Conservation (phyloP, 352 stramenopile species). For the Pythium periplocum region DNA sequence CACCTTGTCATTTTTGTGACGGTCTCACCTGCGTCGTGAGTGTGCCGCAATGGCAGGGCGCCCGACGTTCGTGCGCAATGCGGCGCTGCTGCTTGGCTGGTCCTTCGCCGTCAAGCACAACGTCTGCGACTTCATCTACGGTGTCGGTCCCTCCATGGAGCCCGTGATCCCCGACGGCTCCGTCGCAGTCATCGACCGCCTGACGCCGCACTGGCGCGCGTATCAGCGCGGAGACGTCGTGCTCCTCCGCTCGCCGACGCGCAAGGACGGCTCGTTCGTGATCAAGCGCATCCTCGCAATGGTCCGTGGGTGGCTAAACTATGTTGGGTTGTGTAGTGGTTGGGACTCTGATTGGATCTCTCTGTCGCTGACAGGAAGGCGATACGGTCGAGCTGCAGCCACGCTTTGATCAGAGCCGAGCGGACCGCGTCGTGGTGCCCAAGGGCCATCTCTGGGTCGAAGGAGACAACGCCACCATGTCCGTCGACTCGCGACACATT, state of each 20-base stretch:
- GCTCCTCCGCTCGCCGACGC: conserved; percentile 73
- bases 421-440: conserved; percentile 71
- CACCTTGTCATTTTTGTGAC: too few relatives aligned
- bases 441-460: conserved; percentile 96
- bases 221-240: conserved; percentile 80
- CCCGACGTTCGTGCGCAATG: conserved; percentile 27
- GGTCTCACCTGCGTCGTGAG: too few relatives aligned
- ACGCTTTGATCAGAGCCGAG: conserved; percentile 51
- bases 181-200: conserved; percentile 75
- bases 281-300: conserved; percentile 86
- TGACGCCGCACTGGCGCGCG: conserved; percentile 59
- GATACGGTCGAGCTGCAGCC: conserved; percentile 77
- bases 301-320: conserved; percentile 19
- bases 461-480: conserved; percentile 94
- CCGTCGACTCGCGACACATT: conserved; percentile 92
- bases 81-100: conserved; percentile 56
- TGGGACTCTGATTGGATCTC: neutral
- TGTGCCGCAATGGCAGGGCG: too few relatives aligned
- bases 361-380: conserved; percentile 45
- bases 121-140: conserved; percentile 76
- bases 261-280: conserved; percentile 62
- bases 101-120: conserved; percentile 59
- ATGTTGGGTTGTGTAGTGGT: neutral
- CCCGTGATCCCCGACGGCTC: conserved; percentile 77
- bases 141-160: conserved; percentile 81